Evolutionary conservation across 2,329 filamentous ascomycete species (phyloP).

Genomic region (Sclerotinia sclerotiorum): DNA sequence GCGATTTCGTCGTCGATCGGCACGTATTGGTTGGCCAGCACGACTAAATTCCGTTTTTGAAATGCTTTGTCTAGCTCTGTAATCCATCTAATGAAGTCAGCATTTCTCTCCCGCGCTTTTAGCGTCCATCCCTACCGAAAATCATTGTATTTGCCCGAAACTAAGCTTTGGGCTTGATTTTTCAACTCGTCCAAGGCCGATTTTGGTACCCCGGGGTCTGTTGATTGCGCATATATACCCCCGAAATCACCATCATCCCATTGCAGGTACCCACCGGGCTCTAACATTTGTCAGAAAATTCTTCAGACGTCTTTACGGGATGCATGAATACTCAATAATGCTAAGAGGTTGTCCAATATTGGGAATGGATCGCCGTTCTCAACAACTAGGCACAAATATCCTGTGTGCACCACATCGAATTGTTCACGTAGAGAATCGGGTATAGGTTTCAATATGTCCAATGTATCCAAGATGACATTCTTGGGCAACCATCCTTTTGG

Average conservation of each 20-base stretch:
- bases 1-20: slow-evolving; percentile 9
- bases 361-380: slow-evolving; percentile 6
- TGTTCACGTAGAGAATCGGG: background rate
- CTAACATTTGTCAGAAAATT: background rate
- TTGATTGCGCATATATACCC: slow-evolving; percentile 1
- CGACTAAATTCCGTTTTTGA: background rate
- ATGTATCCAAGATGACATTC: background rate
- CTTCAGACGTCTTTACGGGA: background rate
- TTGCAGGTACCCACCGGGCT: slow-evolving; percentile 9
- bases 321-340: background rate
- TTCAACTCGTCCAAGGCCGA: background rate
- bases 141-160: background rate
- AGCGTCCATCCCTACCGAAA: background rate
- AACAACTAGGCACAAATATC: slow-evolving; percentile 5
- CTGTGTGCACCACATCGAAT: background rate
- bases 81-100: background rate
- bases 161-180: background rate
- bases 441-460: slow-evolving; percentile 12
- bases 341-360: slow-evolving; percentile 11
- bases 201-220: background rate
- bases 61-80: background rate
- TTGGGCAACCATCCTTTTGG: background rate
- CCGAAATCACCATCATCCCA: slow-evolving; percentile 15
- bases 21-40: background rate
- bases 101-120: background rate